Evolutionary conservation across 1,284 basidiomycete genomes (phyloP).

Genomic region (Stygiomarasmius scandens): DNA sequence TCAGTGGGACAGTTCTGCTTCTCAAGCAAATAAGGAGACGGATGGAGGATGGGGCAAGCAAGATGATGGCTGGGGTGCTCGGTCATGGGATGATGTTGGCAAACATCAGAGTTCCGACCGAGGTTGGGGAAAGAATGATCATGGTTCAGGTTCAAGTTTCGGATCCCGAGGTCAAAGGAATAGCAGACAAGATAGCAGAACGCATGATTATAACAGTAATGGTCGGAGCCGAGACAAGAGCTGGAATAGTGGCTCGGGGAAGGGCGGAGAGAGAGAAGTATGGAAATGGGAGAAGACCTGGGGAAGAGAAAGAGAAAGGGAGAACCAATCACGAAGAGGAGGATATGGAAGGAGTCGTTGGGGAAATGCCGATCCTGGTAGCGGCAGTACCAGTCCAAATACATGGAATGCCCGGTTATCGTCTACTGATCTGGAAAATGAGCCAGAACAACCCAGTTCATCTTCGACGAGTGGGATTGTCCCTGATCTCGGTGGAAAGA

Average conservation of each 20-base stretch:
- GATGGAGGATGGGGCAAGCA: background rate
- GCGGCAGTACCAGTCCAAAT: background rate
- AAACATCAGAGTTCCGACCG: no score
- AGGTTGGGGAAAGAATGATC: background rate
- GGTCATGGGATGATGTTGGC: background rate
- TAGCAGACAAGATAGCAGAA: no score
- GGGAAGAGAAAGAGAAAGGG: background rate
- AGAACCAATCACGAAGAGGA: background rate
- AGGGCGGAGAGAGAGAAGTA: background rate
- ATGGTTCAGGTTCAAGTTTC: no score
- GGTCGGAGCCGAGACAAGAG: background rate
- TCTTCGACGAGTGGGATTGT: background rate
- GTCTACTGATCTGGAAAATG: background rate
- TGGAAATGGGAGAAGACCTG: background rate
- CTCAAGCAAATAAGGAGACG: background rate
- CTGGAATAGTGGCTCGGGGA: background rate
- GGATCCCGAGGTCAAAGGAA: no score
- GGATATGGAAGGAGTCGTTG: no score
- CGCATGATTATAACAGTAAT: background rate
- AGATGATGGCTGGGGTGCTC: background rate
- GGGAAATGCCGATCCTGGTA: no score
- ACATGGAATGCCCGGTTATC: no score
- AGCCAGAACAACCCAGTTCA: background rate
- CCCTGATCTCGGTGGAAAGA: background rate
- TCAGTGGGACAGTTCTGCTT: background rate